Conservation (phyloP, 371 early-diverging fungal species). For the Mucor plumbeus region DNA sequence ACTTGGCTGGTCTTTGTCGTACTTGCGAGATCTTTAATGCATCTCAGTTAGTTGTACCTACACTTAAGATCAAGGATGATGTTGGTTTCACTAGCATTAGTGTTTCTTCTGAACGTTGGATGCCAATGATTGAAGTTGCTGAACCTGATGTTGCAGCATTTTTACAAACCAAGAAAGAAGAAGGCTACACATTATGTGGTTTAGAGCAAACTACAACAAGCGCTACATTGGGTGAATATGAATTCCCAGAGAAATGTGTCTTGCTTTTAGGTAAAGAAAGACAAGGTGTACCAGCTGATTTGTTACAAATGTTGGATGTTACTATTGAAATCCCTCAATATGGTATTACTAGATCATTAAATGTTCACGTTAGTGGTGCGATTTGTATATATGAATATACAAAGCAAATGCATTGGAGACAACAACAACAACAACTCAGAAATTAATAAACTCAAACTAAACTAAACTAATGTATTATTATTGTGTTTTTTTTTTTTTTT, state of each 20-base stretch:
- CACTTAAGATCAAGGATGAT: slow-evolving; percentile 56
- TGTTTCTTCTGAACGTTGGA: slow-evolving; percentile 64
- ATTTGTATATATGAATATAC: slow-evolving; percentile 66
- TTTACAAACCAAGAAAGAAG: slow-evolving; percentile 53
- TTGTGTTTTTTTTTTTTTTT: no score
- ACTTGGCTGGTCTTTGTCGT: slow-evolving; percentile 67
- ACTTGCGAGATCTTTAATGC: slow-evolving; percentile 76
- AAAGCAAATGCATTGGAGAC: slow-evolving; percentile 58
- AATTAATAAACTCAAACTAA: background rate
- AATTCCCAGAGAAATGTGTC: slow-evolving; percentile 62
- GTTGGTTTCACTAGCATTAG: slow-evolving; percentile 60
- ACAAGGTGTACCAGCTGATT: slow-evolving; percentile 63
- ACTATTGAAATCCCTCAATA: slow-evolving; percentile 72
- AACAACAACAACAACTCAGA: slow-evolving; percentile 7
- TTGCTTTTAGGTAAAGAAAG: slow-evolving; percentile 62
- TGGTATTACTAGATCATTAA: slow-evolving; percentile 65
- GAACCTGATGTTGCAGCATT: slow-evolving; percentile 50
- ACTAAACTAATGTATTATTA: no score
- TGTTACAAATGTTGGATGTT: slow-evolving; percentile 62
- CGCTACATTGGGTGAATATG: slow-evolving; percentile 54
- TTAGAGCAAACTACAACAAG: slow-evolving; percentile 72
- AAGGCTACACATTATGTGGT: slow-evolving; percentile 66
- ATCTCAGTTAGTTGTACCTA: slow-evolving; percentile 49
- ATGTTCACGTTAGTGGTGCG: slow-evolving; percentile 72
- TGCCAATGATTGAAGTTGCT: slow-evolving; percentile 63